Evolutionary conservation across 331 rosid species (phyloP).

Genomic region (Pyracantha coccinea): DNA sequence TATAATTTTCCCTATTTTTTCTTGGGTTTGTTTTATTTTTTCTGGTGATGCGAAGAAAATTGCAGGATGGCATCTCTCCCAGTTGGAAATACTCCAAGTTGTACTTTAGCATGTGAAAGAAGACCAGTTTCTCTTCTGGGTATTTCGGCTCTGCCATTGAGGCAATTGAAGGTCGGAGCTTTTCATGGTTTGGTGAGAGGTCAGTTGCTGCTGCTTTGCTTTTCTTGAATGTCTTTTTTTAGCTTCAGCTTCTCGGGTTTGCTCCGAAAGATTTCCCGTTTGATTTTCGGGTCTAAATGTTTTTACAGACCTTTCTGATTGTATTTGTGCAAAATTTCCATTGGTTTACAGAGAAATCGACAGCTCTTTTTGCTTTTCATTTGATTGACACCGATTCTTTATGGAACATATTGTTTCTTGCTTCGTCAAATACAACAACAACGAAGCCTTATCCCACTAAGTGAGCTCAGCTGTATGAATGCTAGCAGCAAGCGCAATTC

Average conservation of each 20-base stretch:
- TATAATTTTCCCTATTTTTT: background rate
- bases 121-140: constrained; percentile 24
- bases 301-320: background rate
- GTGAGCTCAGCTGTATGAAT: too few relatives aligned
- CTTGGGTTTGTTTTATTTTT: background rate
- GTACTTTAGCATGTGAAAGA: constrained; percentile 27
- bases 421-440: too few relatives aligned
- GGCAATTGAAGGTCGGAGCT: constrained; percentile 22
- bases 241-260: background rate
- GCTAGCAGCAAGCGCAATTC: too few relatives aligned
- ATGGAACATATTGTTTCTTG: too few relatives aligned
- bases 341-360: background rate
- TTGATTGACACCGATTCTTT: background rate
- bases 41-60: too few relatives aligned
- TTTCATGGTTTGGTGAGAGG: constrained; percentile 40
- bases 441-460: too few relatives aligned
- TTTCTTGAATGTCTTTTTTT: background rate
- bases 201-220: constrained; percentile 21
- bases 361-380: background rate
- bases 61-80: constrained; percentile 47
- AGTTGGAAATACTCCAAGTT: constrained; percentile 26
- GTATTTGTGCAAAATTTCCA: background rate
- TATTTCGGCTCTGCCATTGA: constrained; percentile 42
- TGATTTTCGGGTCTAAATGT: background rate
- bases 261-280: background rate